Base-by-base conservation (phyloP, 306 rosid species). In the Acacia crassicarpa region DNA sequence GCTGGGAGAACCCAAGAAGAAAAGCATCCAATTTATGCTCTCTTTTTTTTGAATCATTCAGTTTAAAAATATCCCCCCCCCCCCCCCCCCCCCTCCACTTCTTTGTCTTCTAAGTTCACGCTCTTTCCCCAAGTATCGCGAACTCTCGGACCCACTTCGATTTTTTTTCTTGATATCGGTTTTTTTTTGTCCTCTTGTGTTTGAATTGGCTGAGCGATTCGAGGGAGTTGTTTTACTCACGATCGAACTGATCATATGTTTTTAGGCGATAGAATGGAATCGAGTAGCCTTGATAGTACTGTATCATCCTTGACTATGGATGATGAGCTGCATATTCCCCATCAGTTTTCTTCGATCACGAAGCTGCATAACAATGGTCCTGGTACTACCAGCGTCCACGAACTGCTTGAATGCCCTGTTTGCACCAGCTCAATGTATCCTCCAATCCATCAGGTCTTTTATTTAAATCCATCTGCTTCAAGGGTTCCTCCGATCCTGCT, bases 341-440 rank as follows among this genome's bases (percentile, higher is more conserved):
- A 22, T 51, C 89, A 84, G 33, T 90, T 84, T 43, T 79, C 83
- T 46, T 72, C 90, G 75, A 83, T 78, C 72, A 45, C 86, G 33
- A 88, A 90, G 85, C 76, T 82, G 44, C 91, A 77, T 51, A 86
- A 43, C 56, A 85, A 35, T 80, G 81, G 62, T 15, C 87, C 85
- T 71, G 58, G 75, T 38, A 79, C 86, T 45, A 83, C 91, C 49
- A 86, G 88, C 82, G 87, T 90, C 35, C 88, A 90, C 56, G 89
- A 88, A 82, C 90, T 90, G 76, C 93, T 90, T 84, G 93, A 90
- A 86, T 90, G 93, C 80, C 93, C 93, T 65, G 93, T 90, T 62
- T 90, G 93, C 74, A 86, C 91, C 76, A 88, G 88, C 75, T 90
- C 91, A 32, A 90, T 90, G 91, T 90, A 90, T 87, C 93, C 93